Evolutionary conservation across 202 grass and related monocot genomes (phyloP), one percentile per base, ranked within the genome.

Genomic region (Zoysia matrella): DNA sequence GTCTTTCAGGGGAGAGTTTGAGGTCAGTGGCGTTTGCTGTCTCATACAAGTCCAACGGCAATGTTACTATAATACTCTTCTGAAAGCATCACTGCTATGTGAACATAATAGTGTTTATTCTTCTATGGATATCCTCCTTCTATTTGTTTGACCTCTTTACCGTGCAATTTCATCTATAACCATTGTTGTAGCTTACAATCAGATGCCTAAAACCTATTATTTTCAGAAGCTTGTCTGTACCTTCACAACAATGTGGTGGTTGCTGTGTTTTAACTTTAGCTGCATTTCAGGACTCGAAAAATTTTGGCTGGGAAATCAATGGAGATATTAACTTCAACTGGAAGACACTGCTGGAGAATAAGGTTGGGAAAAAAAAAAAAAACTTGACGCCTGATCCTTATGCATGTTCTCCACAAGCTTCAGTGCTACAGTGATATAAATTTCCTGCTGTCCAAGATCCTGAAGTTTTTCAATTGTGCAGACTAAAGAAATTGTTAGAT

Each of bases 241-340:
- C 3, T 50, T 70, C 1, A 18, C 9, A 62, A 77, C 1, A 64
- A 49, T 48, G 14, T 11, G 43, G 69, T 47, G 16, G 1, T 22
- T 11, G 55, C 43, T 82, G 11, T 46, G 52, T 74, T 64, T 69
- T 73, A 54, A 70, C 44, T 61, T 8, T 77, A 11, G 0, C n/a
- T 54, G 9, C 74, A 14, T 83, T 60, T 73, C 90, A 98, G 95
- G 95, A 98, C 80, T 68, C 95, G 6, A 83, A 82, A 53, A 88
- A 95, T 67, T 98, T 95, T 11, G 95, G 95, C 43, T 98, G 95
- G 95, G 95, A 98, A 46, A 80, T 98, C n/a, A 81, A 77, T 9
- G 95, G 91, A 47, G 74, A 98, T 72, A 86, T 98, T 64, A 84
- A 86, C 81, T 98, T 93, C 73, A 95, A 95, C 53, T 98, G 95